phyloP scores from a whole-genome alignment of 495 filamentous ascomycete species.

The Astrothelium macrocarpum region DNA sequence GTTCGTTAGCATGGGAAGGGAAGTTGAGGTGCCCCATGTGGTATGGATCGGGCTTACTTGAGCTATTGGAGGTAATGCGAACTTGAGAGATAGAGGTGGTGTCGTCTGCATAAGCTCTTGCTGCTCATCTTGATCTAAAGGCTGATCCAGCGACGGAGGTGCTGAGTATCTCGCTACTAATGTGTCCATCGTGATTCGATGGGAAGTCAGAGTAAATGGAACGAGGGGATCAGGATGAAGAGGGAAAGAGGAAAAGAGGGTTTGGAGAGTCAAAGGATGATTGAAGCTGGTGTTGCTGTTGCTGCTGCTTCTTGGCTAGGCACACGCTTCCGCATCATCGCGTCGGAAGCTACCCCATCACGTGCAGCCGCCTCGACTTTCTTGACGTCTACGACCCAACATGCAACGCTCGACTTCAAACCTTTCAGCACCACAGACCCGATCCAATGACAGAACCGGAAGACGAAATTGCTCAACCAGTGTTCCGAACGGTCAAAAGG shows the following conservation, averaged over 20 bases:
- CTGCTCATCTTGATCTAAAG: conserved; percentile 63
- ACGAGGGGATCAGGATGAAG: background rate
- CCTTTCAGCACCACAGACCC: background rate
- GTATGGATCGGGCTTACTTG: conserved; percentile 51
- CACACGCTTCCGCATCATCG: conserved; percentile 5
- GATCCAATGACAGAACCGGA: background rate
- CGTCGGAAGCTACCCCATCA: background rate
- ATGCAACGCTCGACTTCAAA: background rate
- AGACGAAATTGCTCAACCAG: conserved; percentile 9
- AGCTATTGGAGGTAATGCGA: conserved; percentile 86
- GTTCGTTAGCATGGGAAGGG: conserved; percentile 5
- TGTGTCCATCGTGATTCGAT: conserved; percentile 59
- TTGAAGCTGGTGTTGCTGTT: background rate
- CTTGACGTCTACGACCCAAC: background rate
- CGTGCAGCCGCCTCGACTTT: background rate
- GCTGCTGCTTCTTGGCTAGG: background rate
- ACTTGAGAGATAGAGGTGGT: conserved; percentile 73
- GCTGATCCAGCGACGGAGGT: conserved; percentile 60
- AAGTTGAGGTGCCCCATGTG: background rate
- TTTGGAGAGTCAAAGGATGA: background rate
- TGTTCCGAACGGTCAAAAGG: conserved; percentile 65
- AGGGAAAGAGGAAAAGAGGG: background rate
- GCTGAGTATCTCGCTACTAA: conserved; percentile 83
- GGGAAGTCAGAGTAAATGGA: conserved; percentile 28
- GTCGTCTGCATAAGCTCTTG: conserved; percentile 57